Evolutionary conservation across 2,329 filamentous ascomycete species (phyloP), one percentile per base, ranked within the genome.

Genomic region (Chalaropsis thielavioides): DNA sequence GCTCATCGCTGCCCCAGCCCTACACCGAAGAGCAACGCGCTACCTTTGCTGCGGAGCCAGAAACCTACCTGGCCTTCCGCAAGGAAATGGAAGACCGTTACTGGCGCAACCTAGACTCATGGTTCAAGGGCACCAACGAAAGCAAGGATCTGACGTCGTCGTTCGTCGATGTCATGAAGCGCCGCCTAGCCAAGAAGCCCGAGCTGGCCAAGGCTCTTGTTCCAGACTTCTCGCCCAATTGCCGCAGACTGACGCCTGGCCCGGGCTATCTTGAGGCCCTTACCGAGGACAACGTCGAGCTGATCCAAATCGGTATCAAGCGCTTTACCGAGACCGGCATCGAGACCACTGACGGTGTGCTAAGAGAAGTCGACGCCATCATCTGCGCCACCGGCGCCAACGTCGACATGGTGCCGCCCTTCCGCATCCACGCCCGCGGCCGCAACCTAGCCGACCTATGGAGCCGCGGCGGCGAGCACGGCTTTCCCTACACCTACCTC

Each of bases 361-460:
- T 80, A 38, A 75, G 83, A 2, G 77, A 82, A 17, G 83, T 86
- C 0, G 85, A 88, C 67, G 82, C 83, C 15, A 75, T 88, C 4
- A 83, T 89, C 69, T 89, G 85, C 69, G 83, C 85, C 1, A 90
- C 87, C 0, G 87, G 87, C 0, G 83, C 84, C 8, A 85, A 87
- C 68, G 77, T 79, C 11, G 79, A 83, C 68, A 77, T 81, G 72
- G 75, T 80, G 0, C 84, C 84, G 0, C 79, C 79, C 0, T 89
- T 89, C 68, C 76, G 82, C 0, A 81, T 89, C 68, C 54, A 58
- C 54, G 54, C 54, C 10, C 73, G 78, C 60, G 83, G 80, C 1
- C 72, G 78, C 8, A 78, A 85, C 65, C 74, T 89, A 1, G 73
- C 76, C 11, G 72, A 77, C 8, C 76, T 81, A 1, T 89, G 86